Percentiles rank a stretch among this genome's conserved stretches.
Evolutionary conservation across 139 green algal species (phyloP).

Genomic region (Coelastrella sp.): DNA sequence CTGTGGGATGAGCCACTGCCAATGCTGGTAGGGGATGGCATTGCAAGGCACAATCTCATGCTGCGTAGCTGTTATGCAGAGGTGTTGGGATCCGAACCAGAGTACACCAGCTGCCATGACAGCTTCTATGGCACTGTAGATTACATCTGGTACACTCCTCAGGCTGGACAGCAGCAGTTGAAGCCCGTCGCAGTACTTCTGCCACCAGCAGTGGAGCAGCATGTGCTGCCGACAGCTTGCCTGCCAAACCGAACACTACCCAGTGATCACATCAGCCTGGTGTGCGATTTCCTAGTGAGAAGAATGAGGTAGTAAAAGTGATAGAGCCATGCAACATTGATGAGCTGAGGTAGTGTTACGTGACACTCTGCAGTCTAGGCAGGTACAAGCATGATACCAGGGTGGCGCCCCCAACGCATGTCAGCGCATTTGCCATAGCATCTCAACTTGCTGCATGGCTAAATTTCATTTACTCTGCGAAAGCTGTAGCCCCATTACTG

Average conservation of each 20-base stretch:
- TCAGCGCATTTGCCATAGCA: too few species aligned
- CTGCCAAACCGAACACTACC: conserved; percentile 49
- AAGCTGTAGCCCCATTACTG: too few species aligned
- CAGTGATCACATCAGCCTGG: conserved; percentile 54
- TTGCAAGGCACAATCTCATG: conserved; percentile 48
- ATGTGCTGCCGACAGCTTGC: conserved; percentile 34
- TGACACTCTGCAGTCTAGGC: too few species aligned
- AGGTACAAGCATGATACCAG: too few species aligned
- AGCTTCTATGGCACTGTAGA: conserved; percentile 55
- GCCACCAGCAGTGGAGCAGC: conserved; percentile 32
- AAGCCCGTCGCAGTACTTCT: conserved; percentile 44
- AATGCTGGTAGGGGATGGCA: conserved; percentile 9
- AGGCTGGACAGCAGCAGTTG: background rate
- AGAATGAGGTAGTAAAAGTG: background rate
- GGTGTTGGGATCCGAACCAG: background rate
- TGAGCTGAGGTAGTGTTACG: too few species aligned
- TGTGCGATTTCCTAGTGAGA: conserved; percentile 47
- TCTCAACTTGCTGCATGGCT: too few species aligned
- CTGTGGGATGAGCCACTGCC: conserved; percentile 49
- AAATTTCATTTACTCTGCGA: too few species aligned
- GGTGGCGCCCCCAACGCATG: too few species aligned
- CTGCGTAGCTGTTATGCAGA: conserved; percentile 59
- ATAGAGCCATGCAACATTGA: background rate
- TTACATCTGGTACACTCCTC: conserved; percentile 56
- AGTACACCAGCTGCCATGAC: conserved; percentile 37